Evolutionary conservation across 2,329 filamentous ascomycete species (phyloP), one percentile per base, ranked within the genome.

Genomic region (Xylaria sp.): DNA sequence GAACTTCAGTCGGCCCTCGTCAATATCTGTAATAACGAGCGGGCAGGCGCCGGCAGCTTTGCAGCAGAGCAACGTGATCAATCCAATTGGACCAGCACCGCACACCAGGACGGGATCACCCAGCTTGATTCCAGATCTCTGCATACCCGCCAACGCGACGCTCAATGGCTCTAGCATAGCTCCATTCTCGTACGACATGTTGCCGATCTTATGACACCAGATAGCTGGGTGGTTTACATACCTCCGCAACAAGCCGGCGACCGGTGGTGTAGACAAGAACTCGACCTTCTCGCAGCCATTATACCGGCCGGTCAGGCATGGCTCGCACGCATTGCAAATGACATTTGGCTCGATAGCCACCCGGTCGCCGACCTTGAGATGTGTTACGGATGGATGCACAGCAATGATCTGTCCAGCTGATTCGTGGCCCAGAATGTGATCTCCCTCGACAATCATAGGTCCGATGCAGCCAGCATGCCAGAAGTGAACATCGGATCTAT

Each of bases 401-500:
- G 92, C 89, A 66, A 97, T 83, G 61, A 97, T 76, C 70, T 88
- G 87, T 64, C 92, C 93, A 3, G 92, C 89, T 48, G 91, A 94
- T 78, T 97, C 93, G 80, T 97, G 93, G 66, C 93, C 93, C 18
- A 97, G 86, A 71, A 97, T 92, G 75, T 97, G 93, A 71, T 92
- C 88, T 70, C 83, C 89, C 67, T 83, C 83, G 52, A 97, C 93
- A 64, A 97, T 88, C 92, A 97, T 97, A 67, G 92, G 92, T 34
- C 93, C 93, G 72, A 97, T 97, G 78, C 90, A 90, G 66, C 93
- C 93, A 54, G 89, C 89, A 73, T 95, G 91, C 93, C 93, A 97
- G 80, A 97, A 97, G 78, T 97, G 93, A 59, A 97, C 88, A 75
- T 97, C 92, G 62, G 91, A 96, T 59, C 90, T 93, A 69, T 55